A percentile compares a stretch with the other conserved stretches of the same genome.
These are phyloP conservation scores for Ilyonectria destructans DNA, from an alignment of 2,329 filamentous ascomycete genomes.

Conservation along the genomic window DNA sequence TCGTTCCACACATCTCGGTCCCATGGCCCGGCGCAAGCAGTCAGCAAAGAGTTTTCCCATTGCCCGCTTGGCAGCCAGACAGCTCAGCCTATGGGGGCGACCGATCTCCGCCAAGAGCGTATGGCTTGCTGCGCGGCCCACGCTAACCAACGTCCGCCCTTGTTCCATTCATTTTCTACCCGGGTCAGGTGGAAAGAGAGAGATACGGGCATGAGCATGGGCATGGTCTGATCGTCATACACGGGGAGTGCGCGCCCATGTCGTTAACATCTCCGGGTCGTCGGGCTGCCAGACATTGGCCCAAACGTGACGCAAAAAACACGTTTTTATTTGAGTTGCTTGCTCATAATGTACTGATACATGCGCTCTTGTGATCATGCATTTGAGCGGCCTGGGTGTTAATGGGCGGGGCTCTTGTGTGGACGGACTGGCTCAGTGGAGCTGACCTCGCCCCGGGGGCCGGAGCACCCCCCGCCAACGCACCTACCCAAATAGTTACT, in stretches of 20 bases:
- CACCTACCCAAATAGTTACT: not conserved
- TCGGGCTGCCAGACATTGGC: not conserved
- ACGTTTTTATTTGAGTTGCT: not conserved
- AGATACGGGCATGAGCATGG: slow-evolving; percentile 16
- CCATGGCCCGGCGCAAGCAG: not conserved
- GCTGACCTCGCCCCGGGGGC: not conserved
- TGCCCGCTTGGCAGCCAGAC: slow-evolving; percentile 1
- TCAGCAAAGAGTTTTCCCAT: slow-evolving; percentile 11
- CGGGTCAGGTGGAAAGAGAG: slow-evolving; percentile 23
- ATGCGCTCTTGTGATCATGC: slow-evolving; percentile 11
- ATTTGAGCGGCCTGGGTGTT: not conserved
- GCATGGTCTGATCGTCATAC: slow-evolving; percentile 18
- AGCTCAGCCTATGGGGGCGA: slow-evolving; percentile 15
- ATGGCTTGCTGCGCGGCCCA: slow-evolving; percentile 20
- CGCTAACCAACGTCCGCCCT: slow-evolving; percentile 22
- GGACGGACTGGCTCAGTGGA: not conserved
- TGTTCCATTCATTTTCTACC: slow-evolving; percentile 29
- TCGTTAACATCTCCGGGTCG: not conserved
- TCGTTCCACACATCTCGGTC: not conserved
- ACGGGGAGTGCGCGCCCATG: not conserved
- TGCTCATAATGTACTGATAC: not conserved
- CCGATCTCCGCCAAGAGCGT: slow-evolving; percentile 21
- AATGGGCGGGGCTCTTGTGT: not conserved
- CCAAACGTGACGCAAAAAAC: no score
- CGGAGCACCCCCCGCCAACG: not conserved